A percentile compares a stretch with the other conserved stretches of the same genome.
Evolutionary conservation across 73 alveolate species (phyloP).

Genomic region (Uronychia setigera): DNA sequence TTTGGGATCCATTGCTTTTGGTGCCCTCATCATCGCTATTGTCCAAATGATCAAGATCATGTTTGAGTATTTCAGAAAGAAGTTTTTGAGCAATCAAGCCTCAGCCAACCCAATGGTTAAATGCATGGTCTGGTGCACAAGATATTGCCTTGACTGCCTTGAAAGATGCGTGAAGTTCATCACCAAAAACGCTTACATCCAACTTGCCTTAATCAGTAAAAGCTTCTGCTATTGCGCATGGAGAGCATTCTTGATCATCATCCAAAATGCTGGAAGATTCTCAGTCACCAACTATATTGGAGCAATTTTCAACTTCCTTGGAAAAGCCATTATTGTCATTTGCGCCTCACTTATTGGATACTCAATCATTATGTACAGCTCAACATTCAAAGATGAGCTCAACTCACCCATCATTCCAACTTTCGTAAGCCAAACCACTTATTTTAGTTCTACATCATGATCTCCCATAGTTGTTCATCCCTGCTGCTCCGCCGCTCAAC

Average conservation of each 20-base stretch:
- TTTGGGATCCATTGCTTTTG: slow-evolving; percentile 96
- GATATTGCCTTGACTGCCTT: slow-evolving; percentile 88
- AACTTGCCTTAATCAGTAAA: slow-evolving; percentile 88
- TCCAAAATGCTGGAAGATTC: slow-evolving; percentile 91
- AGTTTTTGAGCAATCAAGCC: slow-evolving; percentile 61
- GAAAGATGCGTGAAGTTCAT: slow-evolving; percentile 89
- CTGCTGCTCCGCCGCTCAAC: no score
- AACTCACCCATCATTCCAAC: slow-evolving; percentile 89
- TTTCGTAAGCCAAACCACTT: neutral
- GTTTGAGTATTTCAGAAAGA: slow-evolving; percentile 79
- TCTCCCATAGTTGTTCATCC: no score
- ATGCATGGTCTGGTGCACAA: slow-evolving; percentile 78
- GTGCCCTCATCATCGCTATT: slow-evolving; percentile 93
- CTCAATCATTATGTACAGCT: slow-evolving; percentile 76
- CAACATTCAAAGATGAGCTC: slow-evolving; percentile 74
- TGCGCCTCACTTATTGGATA: slow-evolving; percentile 85
- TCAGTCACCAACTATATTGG: slow-evolving; percentile 85
- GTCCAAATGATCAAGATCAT: slow-evolving; percentile 84
- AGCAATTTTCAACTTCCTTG: slow-evolving; percentile 83
- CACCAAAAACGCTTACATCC: slow-evolving; percentile 95
- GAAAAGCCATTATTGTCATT: slow-evolving; percentile 82
- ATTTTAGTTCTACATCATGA: slow-evolving; percentile 67
- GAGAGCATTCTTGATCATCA: slow-evolving; percentile 89
- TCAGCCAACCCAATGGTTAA: slow-evolving; percentile 71
- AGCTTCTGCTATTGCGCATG: slow-evolving; percentile 94